Base-by-base conservation (phyloP, 495 filamentous ascomycete species). In the Staphylotrichum longicolle region DNA sequence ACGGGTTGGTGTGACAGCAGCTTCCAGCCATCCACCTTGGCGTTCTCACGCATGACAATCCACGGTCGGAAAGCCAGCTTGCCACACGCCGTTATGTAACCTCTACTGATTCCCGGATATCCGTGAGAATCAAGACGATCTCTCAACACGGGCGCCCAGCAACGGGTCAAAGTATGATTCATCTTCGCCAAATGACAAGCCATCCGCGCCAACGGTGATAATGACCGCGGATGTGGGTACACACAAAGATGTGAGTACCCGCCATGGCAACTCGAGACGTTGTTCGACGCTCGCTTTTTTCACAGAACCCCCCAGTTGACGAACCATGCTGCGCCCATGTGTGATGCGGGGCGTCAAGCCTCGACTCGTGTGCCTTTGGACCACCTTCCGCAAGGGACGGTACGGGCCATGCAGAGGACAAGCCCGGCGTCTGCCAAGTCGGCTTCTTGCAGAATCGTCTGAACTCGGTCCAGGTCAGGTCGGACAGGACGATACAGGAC, bases 51-150 rank as follows among this genome's bases (percentile, higher is more conserved):
- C 32, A 32, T 35, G 3, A 27, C 20, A 27, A 1, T 27, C 20
- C 40, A 15, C 32, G 20, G 27, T 5, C 39, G 39, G 40, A 55
- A 14, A 44, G 27, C 20, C n/a, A 11, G 6, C 32, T 46, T 45
- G 30, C 14, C 41, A 33, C 30, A 47, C 12, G 6, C 45, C n/a
- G 44, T 37, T 7, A 76, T 80, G 77, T 80, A 68, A 77, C 76
- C 75, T 78, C 77, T 72, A 75, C 76, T 78, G 76, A 78, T 80
- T 78, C 76, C 75, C 75, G 68, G 57, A 66, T 77, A 61, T 78
- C 77, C 65, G 70, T 35, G 71, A 75, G 60, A 60, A 68, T 66
- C 76, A 78, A 77, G 66, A 78, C 76, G 76, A 75, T 64, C 66
- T 74, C 75, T 80, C 74, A 59, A 75, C 66, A 65, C 68, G 71